Conservation (phyloP, 164 flowering plant genomes). For the Litsea cubeba region DNA sequence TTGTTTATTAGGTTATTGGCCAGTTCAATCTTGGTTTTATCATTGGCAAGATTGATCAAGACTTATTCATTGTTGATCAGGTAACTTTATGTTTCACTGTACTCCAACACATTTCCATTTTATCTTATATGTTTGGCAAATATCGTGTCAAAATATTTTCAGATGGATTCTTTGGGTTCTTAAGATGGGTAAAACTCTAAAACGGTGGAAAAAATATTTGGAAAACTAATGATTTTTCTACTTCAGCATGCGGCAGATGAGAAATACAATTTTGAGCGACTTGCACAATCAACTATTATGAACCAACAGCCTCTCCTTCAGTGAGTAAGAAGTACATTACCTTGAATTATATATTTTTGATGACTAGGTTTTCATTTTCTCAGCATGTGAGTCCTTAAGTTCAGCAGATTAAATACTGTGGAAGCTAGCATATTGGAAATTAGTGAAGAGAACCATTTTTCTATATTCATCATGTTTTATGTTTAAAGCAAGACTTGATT, state of each 20-base stretch:
- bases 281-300: slow-evolving; percentile 72
- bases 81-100: slow-evolving; percentile 27
- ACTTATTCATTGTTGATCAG: slow-evolving; percentile 94
- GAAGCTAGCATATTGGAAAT: too few species aligned
- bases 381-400: not conserved
- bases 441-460: too few species aligned
- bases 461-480: too few species aligned
- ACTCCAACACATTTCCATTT: not conserved
- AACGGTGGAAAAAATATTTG: not conserved
- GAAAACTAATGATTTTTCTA: slow-evolving; percentile 7
- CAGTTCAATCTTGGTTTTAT: slow-evolving; percentile 98
- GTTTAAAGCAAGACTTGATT: too few species aligned
- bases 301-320: slow-evolving; percentile 89
- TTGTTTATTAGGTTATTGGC: slow-evolving; percentile 69
- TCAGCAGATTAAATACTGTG: too few species aligned
- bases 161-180: not conserved
- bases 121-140: not conserved
- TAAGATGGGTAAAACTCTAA: not conserved
- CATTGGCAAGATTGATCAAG: slow-evolving; percentile 80
- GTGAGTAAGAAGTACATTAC: slow-evolving; percentile 34
- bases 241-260: slow-evolving; percentile 99
- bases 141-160: not conserved
- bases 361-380: not conserved
- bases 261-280: slow-evolving; percentile 85
- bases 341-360: not conserved